A percentile compares a stretch with the other conserved stretches of the same genome.
Evolutionary conservation across 805 yeast genomes (phyloP).

Genomic region (Wickerhamomyces hampshirensis): DNA sequence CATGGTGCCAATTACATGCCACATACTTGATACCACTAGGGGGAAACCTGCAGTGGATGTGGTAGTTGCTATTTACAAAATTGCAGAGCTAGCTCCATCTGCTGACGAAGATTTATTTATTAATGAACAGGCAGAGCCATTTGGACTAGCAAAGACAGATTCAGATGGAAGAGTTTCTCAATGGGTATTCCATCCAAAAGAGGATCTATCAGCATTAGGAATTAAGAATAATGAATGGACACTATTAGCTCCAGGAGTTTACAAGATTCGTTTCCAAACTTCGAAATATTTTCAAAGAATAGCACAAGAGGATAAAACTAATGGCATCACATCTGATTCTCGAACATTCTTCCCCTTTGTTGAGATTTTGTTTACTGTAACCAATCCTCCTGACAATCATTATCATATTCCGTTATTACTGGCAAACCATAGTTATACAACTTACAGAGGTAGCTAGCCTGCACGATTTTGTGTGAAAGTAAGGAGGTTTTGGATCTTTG

Average conservation of each 20-base stretch:
- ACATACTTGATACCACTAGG: conserved; percentile 74
- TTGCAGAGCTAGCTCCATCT: conserved; percentile 20
- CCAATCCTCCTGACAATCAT: conserved; percentile 66
- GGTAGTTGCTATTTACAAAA: conserved; percentile 51
- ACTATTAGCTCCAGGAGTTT: conserved; percentile 52
- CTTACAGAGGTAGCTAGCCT: conserved; percentile 85
- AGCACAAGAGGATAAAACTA: conserved; percentile 17
- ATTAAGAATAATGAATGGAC: conserved; percentile 36
- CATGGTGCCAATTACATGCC: conserved; percentile 77
- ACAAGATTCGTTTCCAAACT: conserved; percentile 74
- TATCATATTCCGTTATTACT: conserved; percentile 86
- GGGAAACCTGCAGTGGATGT: conserved; percentile 84
- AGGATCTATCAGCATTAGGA: conserved; percentile 28
- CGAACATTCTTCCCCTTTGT: conserved; percentile 83
- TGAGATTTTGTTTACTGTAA: conserved; percentile 70
- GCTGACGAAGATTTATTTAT: conserved; percentile 25
- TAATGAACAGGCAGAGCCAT: conserved; percentile 34
- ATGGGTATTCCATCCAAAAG: conserved; percentile 52
- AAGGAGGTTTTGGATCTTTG: no score
- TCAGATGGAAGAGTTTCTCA: conserved; percentile 71
- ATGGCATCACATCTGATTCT: conserved; percentile 24
- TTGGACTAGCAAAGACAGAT: conserved; percentile 71
- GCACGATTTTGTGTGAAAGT: no score
- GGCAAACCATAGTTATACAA: conserved; percentile 83
- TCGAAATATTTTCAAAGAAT: conserved; percentile 50